These are phyloP conservation scores for Ceratocystis variospora DNA, from an alignment of 2,329 filamentous ascomycete genomes.

Conservation along the genomic window DNA sequence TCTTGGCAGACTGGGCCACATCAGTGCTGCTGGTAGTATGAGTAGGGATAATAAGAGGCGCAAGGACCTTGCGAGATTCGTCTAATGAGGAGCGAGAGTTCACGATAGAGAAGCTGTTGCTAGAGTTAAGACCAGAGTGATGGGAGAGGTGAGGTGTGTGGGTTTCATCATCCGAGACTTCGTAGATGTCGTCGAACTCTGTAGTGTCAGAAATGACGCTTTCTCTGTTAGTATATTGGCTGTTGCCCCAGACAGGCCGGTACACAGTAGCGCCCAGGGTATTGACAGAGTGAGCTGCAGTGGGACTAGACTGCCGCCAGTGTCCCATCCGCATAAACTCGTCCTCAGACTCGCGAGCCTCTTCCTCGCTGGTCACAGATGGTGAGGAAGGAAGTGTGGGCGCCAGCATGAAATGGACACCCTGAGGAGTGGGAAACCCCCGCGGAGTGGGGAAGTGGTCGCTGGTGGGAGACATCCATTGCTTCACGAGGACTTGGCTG, in stretches of 20 bases:
- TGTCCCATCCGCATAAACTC: constrained; percentile 14
- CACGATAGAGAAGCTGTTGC: neutral
- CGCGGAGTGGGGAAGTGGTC: constrained; percentile 44
- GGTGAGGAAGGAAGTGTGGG: constrained; percentile 49
- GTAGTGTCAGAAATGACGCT: constrained; percentile 51
- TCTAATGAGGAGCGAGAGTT: neutral
- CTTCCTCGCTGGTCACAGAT: constrained; percentile 40
- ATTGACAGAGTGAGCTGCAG: neutral
- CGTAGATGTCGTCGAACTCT: constrained; percentile 78
- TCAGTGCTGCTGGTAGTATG: neutral
- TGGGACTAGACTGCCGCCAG: constrained; percentile 21
- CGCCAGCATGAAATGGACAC: constrained; percentile 49
- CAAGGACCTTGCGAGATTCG: constrained; percentile 23
- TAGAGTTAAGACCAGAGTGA: neutral
- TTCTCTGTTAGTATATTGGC: constrained; percentile 43
- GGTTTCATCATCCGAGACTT: constrained; percentile 67
- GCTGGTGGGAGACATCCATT: constrained; percentile 46
- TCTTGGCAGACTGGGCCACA: constrained; percentile 20
- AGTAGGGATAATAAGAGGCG: constrained; percentile 40
- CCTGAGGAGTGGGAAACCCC: constrained; percentile 55
- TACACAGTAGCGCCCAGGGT: constrained; percentile 15
- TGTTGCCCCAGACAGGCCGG: constrained; percentile 27
- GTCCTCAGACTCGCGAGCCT: constrained; percentile 11
- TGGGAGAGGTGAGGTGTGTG: constrained; percentile 20
- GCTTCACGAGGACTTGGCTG: constrained; percentile 38